These are phyloP conservation scores for Suhomyces bribrorum DNA, from an alignment of 1,139 yeast species.

Conservation along the genomic window DNA sequence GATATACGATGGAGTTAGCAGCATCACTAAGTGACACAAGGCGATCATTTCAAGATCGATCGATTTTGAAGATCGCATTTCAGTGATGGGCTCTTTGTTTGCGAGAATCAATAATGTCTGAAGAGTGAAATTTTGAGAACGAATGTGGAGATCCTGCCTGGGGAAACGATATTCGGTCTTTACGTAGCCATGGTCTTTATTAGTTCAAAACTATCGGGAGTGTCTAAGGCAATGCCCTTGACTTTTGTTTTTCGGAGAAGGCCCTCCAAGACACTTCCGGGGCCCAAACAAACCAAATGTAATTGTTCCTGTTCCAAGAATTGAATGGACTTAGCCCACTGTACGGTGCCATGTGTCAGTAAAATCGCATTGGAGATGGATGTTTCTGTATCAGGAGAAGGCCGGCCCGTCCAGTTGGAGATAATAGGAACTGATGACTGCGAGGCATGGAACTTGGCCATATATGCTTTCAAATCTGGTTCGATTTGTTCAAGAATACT, in stretches of 20 bases:
- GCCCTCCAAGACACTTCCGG: conserved; percentile 28
- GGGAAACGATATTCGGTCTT: neutral
- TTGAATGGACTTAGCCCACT: conserved; percentile 41
- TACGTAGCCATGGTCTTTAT: neutral
- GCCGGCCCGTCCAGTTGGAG: conserved; percentile 33
- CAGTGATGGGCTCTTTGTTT: too few species aligned
- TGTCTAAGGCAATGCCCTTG: conserved; percentile 3
- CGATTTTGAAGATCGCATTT: too few species aligned
- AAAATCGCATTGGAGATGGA: conserved; percentile 32
- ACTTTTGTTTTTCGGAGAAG: conserved; percentile 7
- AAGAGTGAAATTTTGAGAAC: too few species aligned
- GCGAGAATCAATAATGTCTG: too few species aligned
- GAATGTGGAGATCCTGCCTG: too few species aligned
- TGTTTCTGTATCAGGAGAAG: conserved; percentile 17
- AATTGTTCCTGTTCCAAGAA: conserved; percentile 21
- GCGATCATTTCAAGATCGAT: too few species aligned
- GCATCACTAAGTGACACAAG: too few species aligned
- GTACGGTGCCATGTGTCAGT: conserved; percentile 46
- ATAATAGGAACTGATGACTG: conserved; percentile 18
- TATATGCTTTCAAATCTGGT: conserved; percentile 24
- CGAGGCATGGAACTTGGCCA: conserved; percentile 13
- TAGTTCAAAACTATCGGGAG: conserved; percentile 4
- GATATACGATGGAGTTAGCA: too few species aligned
- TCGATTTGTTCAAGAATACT: conserved; percentile 40
- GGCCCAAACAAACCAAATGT: conserved; percentile 37